Percentiles rank a stretch among this genome's conserved stretches.
Evolutionary conservation across 2,329 filamentous ascomycete genomes (phyloP).

Genomic region (Cladosporium cucumerinum): DNA sequence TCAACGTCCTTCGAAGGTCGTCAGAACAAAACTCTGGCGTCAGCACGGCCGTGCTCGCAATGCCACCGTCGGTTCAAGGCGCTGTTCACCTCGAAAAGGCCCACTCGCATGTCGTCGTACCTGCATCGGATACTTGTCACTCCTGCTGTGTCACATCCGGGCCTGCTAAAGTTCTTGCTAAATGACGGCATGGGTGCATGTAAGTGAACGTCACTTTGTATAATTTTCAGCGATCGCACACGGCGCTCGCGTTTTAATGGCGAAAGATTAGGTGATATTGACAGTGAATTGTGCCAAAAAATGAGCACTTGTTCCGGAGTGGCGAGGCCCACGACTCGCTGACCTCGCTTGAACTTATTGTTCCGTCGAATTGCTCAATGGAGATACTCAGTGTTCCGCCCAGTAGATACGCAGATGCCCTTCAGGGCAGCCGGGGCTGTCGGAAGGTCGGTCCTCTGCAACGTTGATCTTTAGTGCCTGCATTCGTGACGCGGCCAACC

Average conservation of each 20-base stretch:
- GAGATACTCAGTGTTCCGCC: background rate
- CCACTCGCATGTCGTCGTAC: background rate
- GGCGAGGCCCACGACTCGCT: background rate
- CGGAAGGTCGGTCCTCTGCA: conserved; percentile 14
- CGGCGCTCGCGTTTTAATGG: background rate
- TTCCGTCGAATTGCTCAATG: background rate
- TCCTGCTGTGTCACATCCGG: background rate
- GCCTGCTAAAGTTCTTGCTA: background rate
- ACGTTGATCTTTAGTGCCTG: conserved; percentile 14
- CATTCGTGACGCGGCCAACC: conserved; percentile 12
- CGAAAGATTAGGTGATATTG: background rate
- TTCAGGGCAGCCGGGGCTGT: conserved; percentile 6
- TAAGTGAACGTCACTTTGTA: background rate
- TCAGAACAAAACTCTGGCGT: background rate
- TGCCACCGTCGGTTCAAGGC: conserved; percentile 1
- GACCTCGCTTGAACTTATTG: background rate
- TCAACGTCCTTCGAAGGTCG: background rate
- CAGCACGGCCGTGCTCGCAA: conserved; percentile 3
- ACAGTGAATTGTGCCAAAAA: background rate
- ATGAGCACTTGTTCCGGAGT: background rate
- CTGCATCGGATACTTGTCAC: background rate
- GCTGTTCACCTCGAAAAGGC: background rate
- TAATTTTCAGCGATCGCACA: background rate
- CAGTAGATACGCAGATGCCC: background rate
- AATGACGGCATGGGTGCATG: conserved; percentile 1